Base-by-base conservation (phyloP, 192 early-diverging fungal genomes). In the Nowakowskiella sp. region DNA sequence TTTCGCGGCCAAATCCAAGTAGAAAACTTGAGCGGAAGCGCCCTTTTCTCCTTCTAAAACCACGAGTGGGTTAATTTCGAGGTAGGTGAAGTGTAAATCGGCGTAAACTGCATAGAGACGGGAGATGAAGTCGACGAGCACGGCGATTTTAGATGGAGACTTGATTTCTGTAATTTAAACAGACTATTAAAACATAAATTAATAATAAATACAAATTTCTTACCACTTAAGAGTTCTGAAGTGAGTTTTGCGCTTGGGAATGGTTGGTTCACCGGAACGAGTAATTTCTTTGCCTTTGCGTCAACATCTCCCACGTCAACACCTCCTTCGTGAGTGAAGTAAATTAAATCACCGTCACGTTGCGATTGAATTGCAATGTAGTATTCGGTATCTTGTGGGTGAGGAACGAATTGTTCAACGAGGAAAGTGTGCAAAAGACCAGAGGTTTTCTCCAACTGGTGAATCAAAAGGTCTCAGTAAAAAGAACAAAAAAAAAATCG, bases 11-110 rank as follows among this genome's bases (percentile, higher is more conserved):
- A 98, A 72, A 74, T 98, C 94, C 36, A 98, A 77, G 62, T 90
- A 94, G 62, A 82, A 84, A 51, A 98, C 86, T 70, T 85, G 80
- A 30, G 85, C 74, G 39, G 66, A 62, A 19, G 65, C 52, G 31
- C 76, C 76, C 2, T 68, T 59, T 16, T 55, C 68, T 22, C 76
- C 58, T 54, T 89, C 88, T 45, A 90, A 73, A 44, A 98, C 95
- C 2, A 98, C 95, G 49, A 98, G 78, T 27, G 95, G 95, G 74
- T 98, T 98, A 82, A 98, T 98, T 72, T 98, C 95, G 57, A 98
- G 88, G 66, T 98, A 98, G 27, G 95, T 98, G 69, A 94, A 98
- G 68, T 98, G 88, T 27, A 96, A 82, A 53, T 96, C 91, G 48
- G 92, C 74, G 73, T 96, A 98, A 51, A 98, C 91, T 32, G 89